Evolutionary conservation across 1,284 basidiomycete genomes (phyloP).

Genomic region (Chiua sp.): DNA sequence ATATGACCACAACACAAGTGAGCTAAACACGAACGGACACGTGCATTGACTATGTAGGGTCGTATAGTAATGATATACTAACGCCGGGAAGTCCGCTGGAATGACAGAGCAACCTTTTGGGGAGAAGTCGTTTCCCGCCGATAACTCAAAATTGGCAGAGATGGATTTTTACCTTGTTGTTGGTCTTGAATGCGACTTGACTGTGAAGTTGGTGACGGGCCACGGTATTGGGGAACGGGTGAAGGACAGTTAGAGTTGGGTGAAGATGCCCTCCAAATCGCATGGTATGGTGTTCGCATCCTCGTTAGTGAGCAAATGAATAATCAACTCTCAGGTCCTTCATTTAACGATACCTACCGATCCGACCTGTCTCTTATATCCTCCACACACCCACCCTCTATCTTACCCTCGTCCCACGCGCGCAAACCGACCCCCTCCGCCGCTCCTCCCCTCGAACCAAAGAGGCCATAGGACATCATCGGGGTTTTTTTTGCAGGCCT

Average conservation of each 20-base stretch:
- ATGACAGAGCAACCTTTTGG: constrained; percentile 63
- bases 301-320: no score
- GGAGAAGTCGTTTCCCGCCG: constrained; percentile 79
- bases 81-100: neutral
- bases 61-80: no score
- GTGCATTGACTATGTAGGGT: no score
- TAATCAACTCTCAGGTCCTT: constrained; percentile 71
- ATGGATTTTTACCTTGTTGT: constrained; percentile 99
- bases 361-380: constrained; percentile 90
- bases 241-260: constrained; percentile 71
- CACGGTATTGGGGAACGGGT: constrained; percentile 77
- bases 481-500: constrained; percentile 81
- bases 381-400: constrained; percentile 94
- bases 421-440: constrained; percentile 40
- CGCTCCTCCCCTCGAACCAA: constrained; percentile 54
- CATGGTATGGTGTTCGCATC: constrained; percentile 55
- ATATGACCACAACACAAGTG: no score
- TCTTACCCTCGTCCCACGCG: constrained; percentile 77
- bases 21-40: no score
- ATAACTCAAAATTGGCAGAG: constrained; percentile 93
- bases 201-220: constrained; percentile 65
- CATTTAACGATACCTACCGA: constrained; percentile 93
- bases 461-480: constrained; percentile 70
- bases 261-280: constrained; percentile 72
- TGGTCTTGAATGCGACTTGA: constrained; percentile 94